Evolutionary conservation across 345 rosid genomes (phyloP), one percentile per base, ranked within the genome.

Genomic region (Excoecaria cochinchinensis): DNA sequence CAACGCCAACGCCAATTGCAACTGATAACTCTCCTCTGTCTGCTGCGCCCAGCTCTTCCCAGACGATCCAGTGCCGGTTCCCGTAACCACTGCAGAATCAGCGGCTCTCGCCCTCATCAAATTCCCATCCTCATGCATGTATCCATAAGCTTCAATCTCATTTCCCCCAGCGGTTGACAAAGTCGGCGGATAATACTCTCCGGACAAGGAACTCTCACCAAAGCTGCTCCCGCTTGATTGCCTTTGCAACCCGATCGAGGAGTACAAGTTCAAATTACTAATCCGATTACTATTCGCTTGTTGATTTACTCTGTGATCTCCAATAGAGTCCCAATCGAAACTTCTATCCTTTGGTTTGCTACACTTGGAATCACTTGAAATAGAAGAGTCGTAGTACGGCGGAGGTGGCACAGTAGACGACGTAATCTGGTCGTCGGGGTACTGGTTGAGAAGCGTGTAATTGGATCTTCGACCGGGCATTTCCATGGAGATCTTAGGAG

Each of bases 21-120:
- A 85, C 90, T 96, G 99, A 51, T 96, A 96, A 79, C 99, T 96
- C 92, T 96, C 99, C 81, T 96, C 99, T 74, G 99, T 96, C 87
- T 93, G 98, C 82, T 89, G 97, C 73, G 98, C 99, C 99, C 97
- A 96, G 85, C 97, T 92, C 84, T 90, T 96, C 78, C 93, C 97
- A 2, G 88, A 87, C 1, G 92, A 87, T 12, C 91, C 81, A 36
- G 60, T 48, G 80, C 8, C 90, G 87, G 0, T 75, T 78, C 62
- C 62, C 44, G 50, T n/a, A 63, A 36, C 63, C 5, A 69, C 58
- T 1, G 80, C 74, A 24, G 79, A 75, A 13, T 83, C 90, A 71
- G 50, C 74, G 79, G 72, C 84, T 78, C 83, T 86, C 39, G 61
- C 42, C 84, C 87, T 87, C 76, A 78, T 12, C 44, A 74, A 69